Conservation (phyloP, 2,329 filamentous ascomycete species). For the Fusarium keratoplasticum region DNA sequence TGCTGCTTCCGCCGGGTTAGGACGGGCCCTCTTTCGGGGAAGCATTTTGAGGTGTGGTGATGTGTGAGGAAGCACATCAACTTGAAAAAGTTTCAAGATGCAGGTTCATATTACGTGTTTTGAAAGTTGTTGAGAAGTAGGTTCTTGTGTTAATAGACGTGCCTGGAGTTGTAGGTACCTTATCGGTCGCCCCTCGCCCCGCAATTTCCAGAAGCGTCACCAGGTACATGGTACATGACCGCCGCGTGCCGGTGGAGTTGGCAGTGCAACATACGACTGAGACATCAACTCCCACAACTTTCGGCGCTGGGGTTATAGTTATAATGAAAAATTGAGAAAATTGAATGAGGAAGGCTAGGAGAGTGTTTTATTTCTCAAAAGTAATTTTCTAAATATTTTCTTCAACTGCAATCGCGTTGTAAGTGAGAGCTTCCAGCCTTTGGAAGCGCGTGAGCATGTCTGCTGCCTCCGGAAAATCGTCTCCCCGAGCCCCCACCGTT, state of each 20-base stretch:
- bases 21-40: conserved; percentile 50
- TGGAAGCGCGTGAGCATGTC: neutral
- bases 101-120: conserved; percentile 16
- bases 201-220: neutral
- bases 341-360: too few relatives aligned
- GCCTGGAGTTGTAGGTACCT: conserved; percentile 22
- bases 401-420: neutral
- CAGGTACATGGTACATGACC: conserved; percentile 1
- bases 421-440: neutral
- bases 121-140: conserved; percentile 11
- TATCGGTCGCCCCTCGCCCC: conserved; percentile 9
- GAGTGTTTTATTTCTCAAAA: neutral
- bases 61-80: conserved; percentile 18
- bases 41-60: conserved; percentile 41
- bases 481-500: conserved; percentile 13
- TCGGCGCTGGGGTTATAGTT: neutral
- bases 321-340: neutral
- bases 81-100: neutral
- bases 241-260: neutral
- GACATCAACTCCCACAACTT: neutral
- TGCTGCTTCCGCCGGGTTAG: conserved; percentile 43
- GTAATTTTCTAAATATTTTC: neutral
- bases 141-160: conserved; percentile 40
- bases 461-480: neutral
- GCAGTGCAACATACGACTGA: neutral